Conservation (phyloP, 148 eudicot genomes). For the Pouteria glomerata region DNA sequence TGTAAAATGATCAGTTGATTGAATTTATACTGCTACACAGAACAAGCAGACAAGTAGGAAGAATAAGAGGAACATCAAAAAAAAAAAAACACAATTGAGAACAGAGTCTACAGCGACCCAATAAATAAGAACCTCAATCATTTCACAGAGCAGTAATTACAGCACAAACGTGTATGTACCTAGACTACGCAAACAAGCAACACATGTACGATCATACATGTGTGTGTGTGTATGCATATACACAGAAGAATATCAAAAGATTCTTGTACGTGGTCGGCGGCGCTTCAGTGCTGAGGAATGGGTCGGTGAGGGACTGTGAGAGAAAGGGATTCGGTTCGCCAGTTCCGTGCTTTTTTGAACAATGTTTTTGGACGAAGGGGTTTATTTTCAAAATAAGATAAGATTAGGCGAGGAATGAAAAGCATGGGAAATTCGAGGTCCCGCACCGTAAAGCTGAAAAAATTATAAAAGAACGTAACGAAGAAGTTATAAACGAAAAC, state of each 20-base stretch:
- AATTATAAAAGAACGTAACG: too few species aligned
- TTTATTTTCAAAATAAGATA: background rate
- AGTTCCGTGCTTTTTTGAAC: background rate
- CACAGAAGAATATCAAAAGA: conserved; percentile 2
- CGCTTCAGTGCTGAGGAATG: conserved; percentile 3
- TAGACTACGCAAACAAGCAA: background rate
- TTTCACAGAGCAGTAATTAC: background rate
- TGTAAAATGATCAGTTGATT: too few species aligned
- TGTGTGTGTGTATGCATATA: background rate
- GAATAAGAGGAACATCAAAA: background rate
- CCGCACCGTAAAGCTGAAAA: too few species aligned
- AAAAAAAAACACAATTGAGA: background rate
- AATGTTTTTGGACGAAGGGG: conserved; percentile 3
- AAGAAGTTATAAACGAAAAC: too few species aligned
- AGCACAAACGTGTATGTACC: background rate
- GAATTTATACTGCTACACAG: background rate
- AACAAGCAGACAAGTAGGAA: background rate
- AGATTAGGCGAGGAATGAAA: too few species aligned
- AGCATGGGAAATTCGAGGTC: too few species aligned
- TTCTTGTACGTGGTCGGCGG: conserved; percentile 4
- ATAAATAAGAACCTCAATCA: background rate
- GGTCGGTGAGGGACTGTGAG: background rate
- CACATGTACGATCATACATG: background rate
- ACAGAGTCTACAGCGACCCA: background rate
- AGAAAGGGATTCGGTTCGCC: background rate